Evolutionary conservation across 192 early-diverging fungal genomes (phyloP), one percentile per base, ranked within the genome.

Genomic region (Entophlyctis helioformis): DNA sequence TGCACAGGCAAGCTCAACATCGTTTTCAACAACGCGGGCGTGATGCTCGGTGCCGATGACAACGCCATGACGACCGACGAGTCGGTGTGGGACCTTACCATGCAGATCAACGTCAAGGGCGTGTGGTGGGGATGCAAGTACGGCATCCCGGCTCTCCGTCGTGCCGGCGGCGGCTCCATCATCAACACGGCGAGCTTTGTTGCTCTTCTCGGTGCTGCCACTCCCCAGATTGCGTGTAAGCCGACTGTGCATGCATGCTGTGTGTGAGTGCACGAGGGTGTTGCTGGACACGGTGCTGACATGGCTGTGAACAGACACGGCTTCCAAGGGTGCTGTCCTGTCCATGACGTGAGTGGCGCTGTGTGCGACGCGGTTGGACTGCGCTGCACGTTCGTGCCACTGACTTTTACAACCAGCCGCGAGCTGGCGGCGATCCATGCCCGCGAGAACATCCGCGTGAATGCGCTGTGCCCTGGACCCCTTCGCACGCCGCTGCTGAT

Each of bases 121-220:
- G 87, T 90, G 16, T 90, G 87, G 87, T 87, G 57, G 55, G 87
- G 87, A 25, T 86, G 82, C 66, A 84, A 84, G 46, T 77, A 90
- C 42, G 82, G 69, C 39, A 85, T 90, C 45, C 64, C 78, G 42
- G 81, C 83, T 35, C 67, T 89, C 58, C 68, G 80, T 33, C 64
- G 79, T 22, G 74, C 64, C 11, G 84, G 82, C 36, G 83, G 82
- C 38, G 83, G 83, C 7, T 75, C 66, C 23, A 80, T 89, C 56
- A 87, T 89, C 67, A 89, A 89, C 60, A 87, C 82, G 11, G 83
- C 87, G 23, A 82, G 78, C 34, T 86, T 86, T 59, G 81, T 86
- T 6, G 87, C 81, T 2, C 51, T 82, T 7, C 57, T 85, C 44
- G 87, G 84, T 3, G 79, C 84, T 0, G 87, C 87, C 28, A 89